A percentile compares a stretch with the other conserved stretches of the same genome.
Evolutionary conservation across 495 filamentous ascomycete species (phyloP).

Genomic region (Hypoxylon subgilvum): DNA sequence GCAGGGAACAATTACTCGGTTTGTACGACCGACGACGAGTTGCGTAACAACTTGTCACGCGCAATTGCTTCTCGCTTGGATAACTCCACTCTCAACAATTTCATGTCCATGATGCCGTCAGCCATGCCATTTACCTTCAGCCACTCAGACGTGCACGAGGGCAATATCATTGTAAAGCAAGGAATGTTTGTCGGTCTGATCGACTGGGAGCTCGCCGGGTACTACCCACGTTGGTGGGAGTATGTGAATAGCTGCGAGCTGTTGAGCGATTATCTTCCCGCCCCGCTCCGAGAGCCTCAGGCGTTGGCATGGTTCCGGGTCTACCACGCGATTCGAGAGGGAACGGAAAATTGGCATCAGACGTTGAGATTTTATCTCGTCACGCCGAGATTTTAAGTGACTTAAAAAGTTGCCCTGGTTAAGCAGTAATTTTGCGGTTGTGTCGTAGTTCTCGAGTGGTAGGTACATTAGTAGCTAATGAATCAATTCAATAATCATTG

Average conservation of each 20-base stretch:
- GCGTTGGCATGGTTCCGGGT: slow-evolving; percentile 19
- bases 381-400: no score
- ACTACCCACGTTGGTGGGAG: slow-evolving; percentile 25
- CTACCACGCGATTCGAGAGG: slow-evolving; percentile 10
- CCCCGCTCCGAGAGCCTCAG: neutral
- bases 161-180: slow-evolving; percentile 18
- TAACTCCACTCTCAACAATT: neutral
- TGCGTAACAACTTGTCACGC: slow-evolving; percentile 2
- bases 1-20: neutral
- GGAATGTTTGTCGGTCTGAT: slow-evolving; percentile 14
- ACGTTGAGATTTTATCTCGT: no score
- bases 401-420: neutral
- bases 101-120: slow-evolving; percentile 21
- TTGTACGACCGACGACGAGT: neutral
- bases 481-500: no score
- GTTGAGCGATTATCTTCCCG: slow-evolving; percentile 6
- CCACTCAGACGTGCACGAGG: slow-evolving; percentile 7
- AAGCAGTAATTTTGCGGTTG: no score
- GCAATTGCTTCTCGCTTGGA: neutral
- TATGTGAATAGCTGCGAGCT: slow-evolving; percentile 12
- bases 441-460: neutral
- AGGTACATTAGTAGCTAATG: neutral
- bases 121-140: slow-evolving; percentile 16
- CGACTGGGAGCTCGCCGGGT: slow-evolving; percentile 14
- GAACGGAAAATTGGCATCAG: neutral